Evolutionary conservation across 202 grass and related monocot species (phyloP).

Genomic region (Bolboschoenoplectus hybrid): DNA sequence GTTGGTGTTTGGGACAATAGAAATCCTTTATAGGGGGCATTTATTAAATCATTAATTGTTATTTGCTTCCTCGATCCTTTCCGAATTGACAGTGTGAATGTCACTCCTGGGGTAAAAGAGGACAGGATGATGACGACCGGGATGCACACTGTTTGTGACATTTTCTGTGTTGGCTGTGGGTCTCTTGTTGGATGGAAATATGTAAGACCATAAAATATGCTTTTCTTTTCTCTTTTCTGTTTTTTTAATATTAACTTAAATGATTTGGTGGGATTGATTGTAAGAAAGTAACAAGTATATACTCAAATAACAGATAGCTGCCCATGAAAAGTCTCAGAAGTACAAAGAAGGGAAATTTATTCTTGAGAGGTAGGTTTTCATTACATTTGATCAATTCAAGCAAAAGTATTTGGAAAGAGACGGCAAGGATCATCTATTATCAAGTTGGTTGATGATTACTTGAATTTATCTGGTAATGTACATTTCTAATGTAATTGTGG

Average conservation of each 20-base stretch:
- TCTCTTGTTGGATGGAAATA: slow-evolving; percentile 99
- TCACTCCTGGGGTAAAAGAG: slow-evolving; percentile 81
- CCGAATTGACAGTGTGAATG: slow-evolving; percentile 69
- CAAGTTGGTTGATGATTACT: neutral
- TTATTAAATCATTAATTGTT: neutral
- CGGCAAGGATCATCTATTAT: slow-evolving; percentile 12
- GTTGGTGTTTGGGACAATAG: neutral
- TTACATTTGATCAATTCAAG: neutral
- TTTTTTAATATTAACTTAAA: slow-evolving; percentile 4
- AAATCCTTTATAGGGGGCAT: neutral
- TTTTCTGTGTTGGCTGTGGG: slow-evolving; percentile 98
- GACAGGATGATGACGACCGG: slow-evolving; percentile 95
- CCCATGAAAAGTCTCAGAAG: slow-evolving; percentile 77
- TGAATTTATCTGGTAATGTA: neutral
- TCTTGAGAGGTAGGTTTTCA: slow-evolving; percentile 72
- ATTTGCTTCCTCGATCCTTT: slow-evolving; percentile 46
- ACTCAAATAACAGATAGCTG: slow-evolving; percentile 53
- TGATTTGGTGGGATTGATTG: neutral
- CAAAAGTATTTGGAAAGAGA: slow-evolving; percentile 1
- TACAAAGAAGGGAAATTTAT: slow-evolving; percentile 99
- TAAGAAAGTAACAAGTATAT: slow-evolving; percentile 34
- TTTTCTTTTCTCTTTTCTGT: neutral
- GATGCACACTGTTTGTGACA: slow-evolving; percentile 92
- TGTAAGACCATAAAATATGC: slow-evolving; percentile 56
- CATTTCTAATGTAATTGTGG: slow-evolving; percentile 34